Base-by-base conservation (phyloP, 2,329 filamentous ascomycete species). In the Microsporum audouinii region DNA sequence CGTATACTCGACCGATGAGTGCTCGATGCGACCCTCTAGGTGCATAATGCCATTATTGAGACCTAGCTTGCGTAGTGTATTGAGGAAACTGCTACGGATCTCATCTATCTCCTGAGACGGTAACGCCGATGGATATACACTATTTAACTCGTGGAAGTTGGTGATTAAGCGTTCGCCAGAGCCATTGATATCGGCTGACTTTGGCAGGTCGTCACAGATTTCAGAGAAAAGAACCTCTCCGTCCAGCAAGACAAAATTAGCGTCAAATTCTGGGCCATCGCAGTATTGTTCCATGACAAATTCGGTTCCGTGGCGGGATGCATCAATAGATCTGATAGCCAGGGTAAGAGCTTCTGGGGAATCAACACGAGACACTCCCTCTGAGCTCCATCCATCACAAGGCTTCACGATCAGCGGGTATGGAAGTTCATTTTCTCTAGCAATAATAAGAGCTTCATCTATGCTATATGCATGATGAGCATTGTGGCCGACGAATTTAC, bases 221-320 rank as follows among this genome's bases (percentile, higher is more conserved):
- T 78, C 73, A 61, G 64, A 72, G 63, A 77, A 78, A 3, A 78
- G 61, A 1, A 78, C 49, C 41, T 77, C 66, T 0, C 75, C 75
- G 56, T 78, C 67, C 12, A 67, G 65, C 0, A 78, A 59, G 4
- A 75, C 68, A 31, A 79, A 67, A 65, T 78, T 78, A 55, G 69
- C 72, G 61, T 78, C 76, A 1, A 78, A 67, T 61, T 78, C 76
- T 0, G 76, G 76, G 0, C 76, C 76, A 5, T 72, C 69, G 23
- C 73, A 63, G 60, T 78, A 78, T 8, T 66, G 64, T 60, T 78
- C 75, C 1, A 78, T 65, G 1, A 77, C 66, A 17, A 76, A 66
- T 5, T 67, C 62, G 2, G 55, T 62, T 38, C 55, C 38, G 4
- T 38, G 55, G 2, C 34, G 38, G n/a, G n/a, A 29, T 8, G 14